Percentiles rank a stretch among this genome's conserved stretches.
These are phyloP conservation scores for Ceratocystis eucalypticola DNA, from an alignment of 2,329 filamentous ascomycete species.

Conservation along the genomic window DNA sequence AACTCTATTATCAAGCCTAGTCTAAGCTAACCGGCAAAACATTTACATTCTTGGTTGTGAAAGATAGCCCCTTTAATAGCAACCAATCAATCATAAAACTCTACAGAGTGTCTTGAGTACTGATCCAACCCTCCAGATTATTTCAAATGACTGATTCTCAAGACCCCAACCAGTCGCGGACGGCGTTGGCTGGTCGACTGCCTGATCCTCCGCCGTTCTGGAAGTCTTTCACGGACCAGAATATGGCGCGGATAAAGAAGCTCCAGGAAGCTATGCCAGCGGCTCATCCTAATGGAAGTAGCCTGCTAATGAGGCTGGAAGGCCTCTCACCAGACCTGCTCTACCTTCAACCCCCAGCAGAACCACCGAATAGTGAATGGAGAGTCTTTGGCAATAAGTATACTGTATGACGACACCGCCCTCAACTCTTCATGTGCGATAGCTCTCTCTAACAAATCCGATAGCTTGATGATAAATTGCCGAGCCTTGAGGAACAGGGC, in stretches of 20 bases:
- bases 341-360: constrained; percentile 67
- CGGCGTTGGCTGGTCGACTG: constrained; percentile 50
- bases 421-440: not conserved
- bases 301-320: constrained; percentile 23
- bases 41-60: too few species aligned
- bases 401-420: constrained; percentile 29
- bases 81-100: too few species aligned
- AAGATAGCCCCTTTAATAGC: too few species aligned
- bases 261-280: constrained; percentile 27
- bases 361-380: constrained; percentile 58
- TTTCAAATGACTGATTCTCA: constrained; percentile 42
- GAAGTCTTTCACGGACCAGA: constrained; percentile 70
- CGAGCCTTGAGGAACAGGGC: constrained; percentile 53
- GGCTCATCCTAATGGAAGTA: not conserved
- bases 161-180: constrained; percentile 30
- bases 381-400: constrained; percentile 59
- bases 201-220: constrained; percentile 84
- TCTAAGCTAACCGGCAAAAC: too few species aligned
- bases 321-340: constrained; percentile 55
- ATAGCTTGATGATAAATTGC: constrained; percentile 47
- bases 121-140: not conserved
- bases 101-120: not conserved
- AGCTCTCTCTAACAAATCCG: not conserved
- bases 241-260: constrained; percentile 43
- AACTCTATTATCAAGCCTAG: too few species aligned